These are phyloP conservation scores for Heteromeles arbutifolia DNA, from an alignment of 306 rosid species.

Conservation along the genomic window DNA sequence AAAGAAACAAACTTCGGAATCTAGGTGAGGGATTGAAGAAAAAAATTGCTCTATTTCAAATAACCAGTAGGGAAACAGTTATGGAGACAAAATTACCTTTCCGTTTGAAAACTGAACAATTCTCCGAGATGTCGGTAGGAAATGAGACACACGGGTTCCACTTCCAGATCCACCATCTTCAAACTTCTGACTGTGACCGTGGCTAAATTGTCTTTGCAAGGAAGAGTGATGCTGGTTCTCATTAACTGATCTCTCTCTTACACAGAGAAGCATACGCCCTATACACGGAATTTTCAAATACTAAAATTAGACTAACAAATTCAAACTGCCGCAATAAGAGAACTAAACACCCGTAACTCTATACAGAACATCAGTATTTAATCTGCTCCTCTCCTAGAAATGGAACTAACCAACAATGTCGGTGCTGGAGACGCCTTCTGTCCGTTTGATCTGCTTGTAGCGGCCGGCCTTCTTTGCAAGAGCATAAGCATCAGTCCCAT, in stretches of 20 bases:
- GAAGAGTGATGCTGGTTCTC: conserved; percentile 54
- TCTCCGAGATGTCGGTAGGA: conserved; percentile 56
- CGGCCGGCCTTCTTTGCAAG: conserved; percentile 66
- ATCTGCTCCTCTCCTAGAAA: background rate
- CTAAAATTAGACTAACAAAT: background rate
- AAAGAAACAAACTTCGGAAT: background rate
- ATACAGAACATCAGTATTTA: background rate
- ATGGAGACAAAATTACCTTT: conserved; percentile 24
- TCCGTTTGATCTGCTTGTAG: conserved; percentile 59
- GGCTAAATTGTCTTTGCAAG: conserved; percentile 68
- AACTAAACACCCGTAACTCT: background rate
- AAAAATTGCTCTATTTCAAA: background rate
- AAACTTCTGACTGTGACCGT: conserved; percentile 68
- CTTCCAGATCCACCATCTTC: conserved; percentile 64
- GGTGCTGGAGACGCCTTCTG: conserved; percentile 60
- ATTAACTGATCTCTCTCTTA: conserved; percentile 65
- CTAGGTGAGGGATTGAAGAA: background rate
- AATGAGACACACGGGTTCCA: conserved; percentile 58
- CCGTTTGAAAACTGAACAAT: conserved; percentile 60
- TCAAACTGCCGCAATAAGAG: background rate
- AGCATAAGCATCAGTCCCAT: conserved; percentile 58
- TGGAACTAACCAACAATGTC: conserved; percentile 51
- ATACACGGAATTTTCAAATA: conserved; percentile 17
- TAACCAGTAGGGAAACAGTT: background rate
- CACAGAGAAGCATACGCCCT: conserved; percentile 99